Base-by-base conservation (phyloP, 257 asterid species). In the Fraxinus cuspidata region DNA sequence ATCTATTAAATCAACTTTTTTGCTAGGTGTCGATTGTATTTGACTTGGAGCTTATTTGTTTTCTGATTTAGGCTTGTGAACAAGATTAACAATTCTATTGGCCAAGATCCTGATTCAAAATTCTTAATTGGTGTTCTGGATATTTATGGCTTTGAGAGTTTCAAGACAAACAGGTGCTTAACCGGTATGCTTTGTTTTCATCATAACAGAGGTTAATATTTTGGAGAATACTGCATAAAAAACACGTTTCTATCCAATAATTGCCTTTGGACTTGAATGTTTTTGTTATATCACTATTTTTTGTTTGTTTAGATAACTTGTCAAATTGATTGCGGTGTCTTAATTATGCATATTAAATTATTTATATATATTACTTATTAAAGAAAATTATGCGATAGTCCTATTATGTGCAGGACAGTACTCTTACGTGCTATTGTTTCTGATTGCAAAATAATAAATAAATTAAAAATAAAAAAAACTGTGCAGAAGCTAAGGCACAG, bases 141-240 rank as follows among this genome's bases (percentile, higher is more conserved):
- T 85, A 94, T 94, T 47, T 94, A 94, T 87, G 98, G 98, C 81
- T 94, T 94, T 68, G 98, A 94, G 91, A 94, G 98, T 88, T 94
- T 94, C 97, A 92, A 92, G 95, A 90, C 94, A 88, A 94, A 94
- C 97, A 94, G 98, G 98, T 94, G 97, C 98, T 94, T 92, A 87
- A 89, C 94, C 76, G 98, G 98, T 94, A 94, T 86, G 98, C 98
- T 92, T 92, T 89, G 84, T 80, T 83, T 92, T 90, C 87, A 19
- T 80, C 89, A 80, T 88, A 81, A 78, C 83, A 80, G 85, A 83
- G 81, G 86, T 80, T 84, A 79, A 83, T 85, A 82, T 84, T 77
- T 77, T 83, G 87, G 84, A 81, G 63, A 74, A 77, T 77, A 78
- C 84, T 86, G 80, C 87, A 56, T 80, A 79, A 79, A 77, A 76